phyloP scores from a whole-genome alignment of 768 basidiomycete genomes.

The Arthromyces matolae region DNA sequence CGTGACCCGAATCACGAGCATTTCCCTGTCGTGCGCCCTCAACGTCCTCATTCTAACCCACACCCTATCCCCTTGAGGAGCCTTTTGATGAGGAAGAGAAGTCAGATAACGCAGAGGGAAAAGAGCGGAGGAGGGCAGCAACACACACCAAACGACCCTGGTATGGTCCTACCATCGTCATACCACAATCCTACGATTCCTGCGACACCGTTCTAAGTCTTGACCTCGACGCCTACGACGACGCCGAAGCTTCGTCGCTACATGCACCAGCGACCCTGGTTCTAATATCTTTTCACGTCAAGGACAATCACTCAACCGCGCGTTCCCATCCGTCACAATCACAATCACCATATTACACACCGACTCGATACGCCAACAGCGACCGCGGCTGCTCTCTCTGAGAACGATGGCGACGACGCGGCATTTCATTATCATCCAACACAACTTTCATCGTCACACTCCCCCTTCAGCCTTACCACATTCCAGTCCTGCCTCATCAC shows the following conservation, averaged over 20 bases:
- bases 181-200: constrained; percentile 27
- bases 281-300: constrained; percentile 15
- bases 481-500: too few species aligned
- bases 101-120: too few species aligned
- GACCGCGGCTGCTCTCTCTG: not conserved
- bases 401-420: not conserved
- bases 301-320: constrained; percentile 12
- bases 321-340: not conserved
- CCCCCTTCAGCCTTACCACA: not conserved
- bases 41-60: constrained; percentile 13
- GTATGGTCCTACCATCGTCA: constrained; percentile 14
- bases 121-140: too few species aligned
- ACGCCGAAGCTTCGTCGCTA: constrained; percentile 8
- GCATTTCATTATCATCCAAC: too few species aligned
- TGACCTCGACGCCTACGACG: constrained; percentile 28
- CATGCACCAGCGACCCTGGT: constrained; percentile 22
- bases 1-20: constrained; percentile 68
- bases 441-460: not conserved
- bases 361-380: constrained; percentile 7
- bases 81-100: constrained; percentile 24
- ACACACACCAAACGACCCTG: constrained; percentile 9
- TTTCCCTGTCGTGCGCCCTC: constrained; percentile 41
- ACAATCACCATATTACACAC: constrained; percentile 8
- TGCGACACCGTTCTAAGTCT: constrained; percentile 23
- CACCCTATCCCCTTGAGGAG: constrained; percentile 19